Evolutionary conservation across 2,329 filamentous ascomycete genomes (phyloP).

Genomic region (Xylaria sp.): DNA sequence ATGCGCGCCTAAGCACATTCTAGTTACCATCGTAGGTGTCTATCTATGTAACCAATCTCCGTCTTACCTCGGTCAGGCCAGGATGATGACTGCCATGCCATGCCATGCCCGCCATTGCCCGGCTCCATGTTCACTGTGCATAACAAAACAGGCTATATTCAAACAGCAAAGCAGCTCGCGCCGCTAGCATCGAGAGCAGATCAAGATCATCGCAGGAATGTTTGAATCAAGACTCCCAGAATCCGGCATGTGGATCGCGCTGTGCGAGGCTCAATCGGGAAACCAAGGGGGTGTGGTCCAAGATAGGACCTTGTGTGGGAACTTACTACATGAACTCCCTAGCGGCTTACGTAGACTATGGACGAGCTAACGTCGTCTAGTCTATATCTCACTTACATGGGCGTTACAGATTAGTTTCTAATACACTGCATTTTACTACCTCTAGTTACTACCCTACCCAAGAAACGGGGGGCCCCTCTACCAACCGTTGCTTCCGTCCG

Average conservation of each 20-base stretch:
- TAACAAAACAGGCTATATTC: conserved; percentile 30
- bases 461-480: conserved; percentile 3
- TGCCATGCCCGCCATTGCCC: background rate
- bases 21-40: background rate
- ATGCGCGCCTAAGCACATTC: background rate
- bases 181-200: conserved; percentile 6
- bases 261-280: conserved; percentile 33
- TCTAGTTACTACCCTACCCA: background rate
- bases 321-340: conserved; percentile 1
- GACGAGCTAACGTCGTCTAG: conserved; percentile 6
- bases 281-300: conserved; percentile 9
- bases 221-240: conserved; percentile 17
- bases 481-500: background rate
- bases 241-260: conserved; percentile 26
- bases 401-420: conserved; percentile 12
- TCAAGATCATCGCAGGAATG: conserved; percentile 19
- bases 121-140: conserved; percentile 12
- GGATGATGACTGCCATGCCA: background rate
- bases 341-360: conserved; percentile 16
- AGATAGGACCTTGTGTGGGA: conserved; percentile 10
- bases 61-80: conserved; percentile 19
- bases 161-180: background rate
- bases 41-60: conserved; percentile 17
- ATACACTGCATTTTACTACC: conserved; percentile 3
- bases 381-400: conserved; percentile 16